Conservation (phyloP, 2,329 filamentous ascomycete genomes). For the Amauroascus verrucosus region DNA sequence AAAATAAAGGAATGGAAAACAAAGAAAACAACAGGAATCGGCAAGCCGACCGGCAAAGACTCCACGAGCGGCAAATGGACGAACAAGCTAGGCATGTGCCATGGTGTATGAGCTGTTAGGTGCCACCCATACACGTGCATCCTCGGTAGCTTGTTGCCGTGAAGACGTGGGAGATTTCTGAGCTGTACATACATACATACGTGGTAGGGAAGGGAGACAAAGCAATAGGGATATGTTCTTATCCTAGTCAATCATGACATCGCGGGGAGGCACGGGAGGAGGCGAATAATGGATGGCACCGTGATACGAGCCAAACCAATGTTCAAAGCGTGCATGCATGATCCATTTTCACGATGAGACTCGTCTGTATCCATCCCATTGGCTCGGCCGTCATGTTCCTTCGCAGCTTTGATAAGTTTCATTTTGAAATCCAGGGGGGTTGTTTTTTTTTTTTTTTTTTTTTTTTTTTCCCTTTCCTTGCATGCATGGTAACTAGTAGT, state of each 20-base stretch:
- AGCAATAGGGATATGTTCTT: background rate
- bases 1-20: background rate
- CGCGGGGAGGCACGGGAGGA: background rate
- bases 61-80: no score
- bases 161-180: background rate
- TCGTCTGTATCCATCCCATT: background rate
- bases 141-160: slow-evolving; percentile 1
- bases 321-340: background rate
- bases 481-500: no score
- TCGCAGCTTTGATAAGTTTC: background rate
- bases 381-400: background rate
- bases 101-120: no score
- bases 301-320: background rate
- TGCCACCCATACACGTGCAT: background rate
- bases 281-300: background rate
- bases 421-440: background rate
- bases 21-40: background rate
- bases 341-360: background rate
- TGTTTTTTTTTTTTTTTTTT: background rate
- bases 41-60: slow-evolving; percentile 3
- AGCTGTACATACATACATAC: no score
- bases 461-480: no score
- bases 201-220: background rate
- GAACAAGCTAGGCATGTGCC: background rate
- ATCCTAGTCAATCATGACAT: slow-evolving; percentile 3